Conservation (phyloP, 2,329 filamentous ascomycete species). For the Geosmithia putterillii region DNA sequence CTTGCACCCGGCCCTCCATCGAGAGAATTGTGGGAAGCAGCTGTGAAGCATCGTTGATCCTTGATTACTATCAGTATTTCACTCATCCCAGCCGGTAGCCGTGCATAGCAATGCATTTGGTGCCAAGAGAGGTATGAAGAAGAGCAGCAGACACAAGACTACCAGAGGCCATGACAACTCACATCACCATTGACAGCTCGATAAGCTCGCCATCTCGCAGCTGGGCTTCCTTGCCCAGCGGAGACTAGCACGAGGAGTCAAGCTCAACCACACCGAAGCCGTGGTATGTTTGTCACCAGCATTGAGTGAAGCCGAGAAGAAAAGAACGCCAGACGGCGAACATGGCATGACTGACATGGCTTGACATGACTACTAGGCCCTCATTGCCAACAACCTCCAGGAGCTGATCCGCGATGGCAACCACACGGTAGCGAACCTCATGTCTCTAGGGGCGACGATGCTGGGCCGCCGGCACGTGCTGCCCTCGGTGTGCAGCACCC, state of each 20-base stretch:
- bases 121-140: conserved; percentile 32
- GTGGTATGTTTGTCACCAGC: conserved; percentile 42
- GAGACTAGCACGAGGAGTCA: conserved; percentile 75
- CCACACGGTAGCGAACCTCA: conserved; percentile 84
- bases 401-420: conserved; percentile 96
- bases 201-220: conserved; percentile 91
- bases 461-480: conserved; percentile 86
- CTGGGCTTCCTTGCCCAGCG: conserved; percentile 78
- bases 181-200: conserved; percentile 46
- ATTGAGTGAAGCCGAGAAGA: too few relatives aligned
- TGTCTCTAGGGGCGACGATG: conserved; percentile 83
- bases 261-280: conserved; percentile 83
- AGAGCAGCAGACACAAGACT: neutral
- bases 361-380: conserved; percentile 39
- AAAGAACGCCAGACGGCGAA: too few relatives aligned
- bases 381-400: conserved; percentile 82
- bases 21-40: too few relatives aligned
- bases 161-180: neutral
- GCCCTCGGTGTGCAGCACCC: conserved; percentile 65
- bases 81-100: neutral
- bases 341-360: too few relatives aligned
- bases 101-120: conserved; percentile 27
- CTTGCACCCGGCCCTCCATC: too few relatives aligned
- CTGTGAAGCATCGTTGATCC: too few relatives aligned
- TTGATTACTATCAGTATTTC: neutral